A percentile compares a stretch with the other conserved stretches of the same genome.
Evolutionary conservation across 2,329 filamentous ascomycete genomes (phyloP).

Genomic region (Remersonia thermophila): DNA sequence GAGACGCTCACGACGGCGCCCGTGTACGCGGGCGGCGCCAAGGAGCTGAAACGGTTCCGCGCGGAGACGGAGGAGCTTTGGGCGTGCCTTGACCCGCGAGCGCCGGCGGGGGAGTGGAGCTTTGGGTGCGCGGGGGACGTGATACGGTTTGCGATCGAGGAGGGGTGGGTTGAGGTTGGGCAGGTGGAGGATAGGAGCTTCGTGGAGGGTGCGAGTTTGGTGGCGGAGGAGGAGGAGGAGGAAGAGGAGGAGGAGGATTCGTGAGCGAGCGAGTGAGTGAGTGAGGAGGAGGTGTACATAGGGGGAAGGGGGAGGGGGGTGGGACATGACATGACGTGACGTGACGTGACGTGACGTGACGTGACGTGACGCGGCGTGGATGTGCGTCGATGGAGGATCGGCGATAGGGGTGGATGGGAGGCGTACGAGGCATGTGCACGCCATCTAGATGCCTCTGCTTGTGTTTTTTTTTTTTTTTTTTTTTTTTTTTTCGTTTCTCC

Average conservation of each 20-base stretch:
- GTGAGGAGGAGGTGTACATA: background rate
- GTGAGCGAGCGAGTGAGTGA: no score
- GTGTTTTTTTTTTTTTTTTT: no score
- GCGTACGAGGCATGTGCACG: no score
- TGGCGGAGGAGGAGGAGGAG: constrained; percentile 2
- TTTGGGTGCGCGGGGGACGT: constrained; percentile 45
- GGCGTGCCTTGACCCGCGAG: constrained; percentile 40
- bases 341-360: no score
- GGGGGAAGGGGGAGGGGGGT: background rate
- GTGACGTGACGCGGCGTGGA: no score
- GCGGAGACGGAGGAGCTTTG: constrained; percentile 40
- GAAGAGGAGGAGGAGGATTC: background rate
- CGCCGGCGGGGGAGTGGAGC: constrained; percentile 32
- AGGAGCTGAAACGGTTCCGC: constrained; percentile 34
- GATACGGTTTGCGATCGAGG: constrained; percentile 44
- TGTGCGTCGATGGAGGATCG: no score
- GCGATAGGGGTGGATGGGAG: no score
- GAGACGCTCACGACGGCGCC: constrained; percentile 31
- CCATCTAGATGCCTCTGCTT: no score
- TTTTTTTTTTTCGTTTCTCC: no score
- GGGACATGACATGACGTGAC: no score
- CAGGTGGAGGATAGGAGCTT: constrained; percentile 35
- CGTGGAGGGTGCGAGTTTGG: no score
- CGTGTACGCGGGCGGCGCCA: constrained; percentile 35
- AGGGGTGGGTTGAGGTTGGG: constrained; percentile 42